phyloP scores from a whole-genome alignment of 106 monocot genomes.

The Phalaenopsis equestris region DNA sequence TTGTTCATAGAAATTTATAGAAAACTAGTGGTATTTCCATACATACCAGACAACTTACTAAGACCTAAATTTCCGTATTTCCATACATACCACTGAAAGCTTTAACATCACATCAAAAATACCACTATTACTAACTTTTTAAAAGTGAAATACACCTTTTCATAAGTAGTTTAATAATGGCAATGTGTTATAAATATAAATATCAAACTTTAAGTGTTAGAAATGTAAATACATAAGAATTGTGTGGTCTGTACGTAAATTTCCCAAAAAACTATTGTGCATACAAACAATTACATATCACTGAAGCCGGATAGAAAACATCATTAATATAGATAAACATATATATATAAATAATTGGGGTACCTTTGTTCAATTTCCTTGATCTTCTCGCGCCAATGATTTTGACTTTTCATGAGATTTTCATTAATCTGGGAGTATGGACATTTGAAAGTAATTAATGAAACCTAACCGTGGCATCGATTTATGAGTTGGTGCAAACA shows the following conservation, averaged over 20 bases:
- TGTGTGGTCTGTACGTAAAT: too few species aligned
- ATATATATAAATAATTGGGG: neutral
- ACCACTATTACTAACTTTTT: too few species aligned
- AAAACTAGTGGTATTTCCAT: neutral
- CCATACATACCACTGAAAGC: too few species aligned
- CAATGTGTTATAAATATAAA: too few species aligned
- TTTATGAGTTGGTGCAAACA: neutral
- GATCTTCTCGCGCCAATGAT: slow-evolving; percentile 51
- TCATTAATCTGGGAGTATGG: slow-evolving; percentile 55
- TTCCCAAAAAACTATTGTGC: too few species aligned
- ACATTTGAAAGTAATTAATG: slow-evolving; percentile 4
- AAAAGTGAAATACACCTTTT: too few species aligned
- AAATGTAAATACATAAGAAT: too few species aligned
- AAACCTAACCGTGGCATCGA: neutral
- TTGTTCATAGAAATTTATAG: neutral
- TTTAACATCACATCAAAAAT: too few species aligned
- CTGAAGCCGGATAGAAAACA: neutral
- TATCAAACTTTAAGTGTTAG: too few species aligned
- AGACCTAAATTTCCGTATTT: too few species aligned
- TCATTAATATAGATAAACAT: neutral
- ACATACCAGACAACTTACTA: too few species aligned
- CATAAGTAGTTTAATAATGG: too few species aligned
- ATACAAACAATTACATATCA: neutral
- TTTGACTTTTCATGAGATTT: slow-evolving; percentile 60
- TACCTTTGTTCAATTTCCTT: slow-evolving; percentile 85